A percentile compares a stretch with the other conserved stretches of the same genome.
phyloP scores from a whole-genome alignment of 495 filamentous ascomycete genomes.

The Trichoderma virens region DNA sequence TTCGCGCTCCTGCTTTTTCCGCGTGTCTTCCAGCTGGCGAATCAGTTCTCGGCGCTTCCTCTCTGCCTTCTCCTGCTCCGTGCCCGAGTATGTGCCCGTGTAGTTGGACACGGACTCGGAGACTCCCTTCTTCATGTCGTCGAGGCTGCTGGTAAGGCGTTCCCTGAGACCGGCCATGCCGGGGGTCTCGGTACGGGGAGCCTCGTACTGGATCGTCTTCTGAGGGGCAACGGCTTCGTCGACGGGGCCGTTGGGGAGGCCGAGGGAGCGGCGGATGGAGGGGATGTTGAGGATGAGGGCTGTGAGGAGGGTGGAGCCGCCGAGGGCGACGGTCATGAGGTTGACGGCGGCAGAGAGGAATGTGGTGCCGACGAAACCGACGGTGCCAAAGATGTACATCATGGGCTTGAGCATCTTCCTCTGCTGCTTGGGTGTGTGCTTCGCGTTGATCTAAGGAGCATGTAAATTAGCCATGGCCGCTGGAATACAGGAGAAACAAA shows the following conservation, averaged over 20 bases:
- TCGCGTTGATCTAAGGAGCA: conserved; percentile 23
- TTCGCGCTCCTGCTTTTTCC: conserved; percentile 8
- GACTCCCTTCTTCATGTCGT: conserved; percentile 6
- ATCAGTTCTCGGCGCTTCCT: conserved; percentile 6
- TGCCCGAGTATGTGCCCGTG: background rate
- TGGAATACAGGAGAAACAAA: conserved; percentile 9
- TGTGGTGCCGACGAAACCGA: conserved; percentile 55
- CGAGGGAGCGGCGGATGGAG: conserved; percentile 44
- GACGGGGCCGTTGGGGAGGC: conserved; percentile 26
- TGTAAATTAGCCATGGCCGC: conserved; percentile 3
- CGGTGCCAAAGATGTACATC: conserved; percentile 47
- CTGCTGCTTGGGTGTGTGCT: conserved; percentile 26
- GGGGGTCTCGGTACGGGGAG: background rate
- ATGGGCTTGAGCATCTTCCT: conserved; percentile 44
- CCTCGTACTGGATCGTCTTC: conserved; percentile 8
- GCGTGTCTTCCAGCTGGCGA: conserved; percentile 8
- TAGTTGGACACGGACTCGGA: conserved; percentile 1
- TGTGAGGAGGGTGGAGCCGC: conserved; percentile 41
- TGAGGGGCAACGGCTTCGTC: background rate
- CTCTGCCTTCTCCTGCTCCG: conserved; percentile 10
- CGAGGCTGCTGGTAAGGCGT: background rate
- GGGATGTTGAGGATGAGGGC: conserved; percentile 50
- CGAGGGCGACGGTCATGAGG: conserved; percentile 58
- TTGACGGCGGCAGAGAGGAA: conserved; percentile 56
- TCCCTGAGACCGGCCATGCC: background rate